Base-by-base conservation (phyloP, 345 rosid genomes). In the Arabidopsis arenosa region DNA sequence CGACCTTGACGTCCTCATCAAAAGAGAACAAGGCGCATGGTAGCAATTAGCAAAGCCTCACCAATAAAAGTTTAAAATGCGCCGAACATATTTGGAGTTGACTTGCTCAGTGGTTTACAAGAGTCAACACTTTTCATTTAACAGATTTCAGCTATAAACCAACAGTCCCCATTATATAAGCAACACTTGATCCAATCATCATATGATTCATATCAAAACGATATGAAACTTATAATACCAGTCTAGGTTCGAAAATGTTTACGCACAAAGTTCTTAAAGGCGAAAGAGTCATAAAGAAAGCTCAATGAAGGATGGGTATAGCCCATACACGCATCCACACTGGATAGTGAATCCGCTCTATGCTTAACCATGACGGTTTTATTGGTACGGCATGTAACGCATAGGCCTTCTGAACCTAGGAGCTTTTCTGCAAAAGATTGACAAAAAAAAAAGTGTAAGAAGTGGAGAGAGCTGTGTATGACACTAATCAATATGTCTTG, bases 331-430 rank as follows among this genome's bases (percentile, higher is more conserved):
- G 37, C 41, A 70, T 39, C 67, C 59, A 6, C 51, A 63, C 58
- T 11, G 17, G n/a, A 30, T 39, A 39, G 60, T 48, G 7, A 40
- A 54, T 39, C 28, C 52, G 40, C 32, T 12, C 41, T 32, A 21
- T 33, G 61, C 54, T 39, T 70, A 36, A 63, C 65, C 43, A 62
- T 6, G 60, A 55, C 1, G 37, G 18, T 5, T 71, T 86, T 87
- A 90, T 80, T 89, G 90, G 74, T 90, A 90, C 39, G 99, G 99
- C 92, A 89, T 90, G 85, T 92, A 92, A 63, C 99, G 87, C 86
- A 83, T 85, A 26, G 97, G 80, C 81, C 96, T 86, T 83, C 97
- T 81, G 86, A 87, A 92, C 80, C 97, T 86, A 18, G 99, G 97
- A 39, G 75, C 87, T 78, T 92, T 94, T 86, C 99, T 94, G 96